A percentile compares a stretch with the other conserved stretches of the same genome.
Evolutionary conservation across 1,139 yeast species (phyloP).

Genomic region (Saccharomycopsis hybrid): DNA sequence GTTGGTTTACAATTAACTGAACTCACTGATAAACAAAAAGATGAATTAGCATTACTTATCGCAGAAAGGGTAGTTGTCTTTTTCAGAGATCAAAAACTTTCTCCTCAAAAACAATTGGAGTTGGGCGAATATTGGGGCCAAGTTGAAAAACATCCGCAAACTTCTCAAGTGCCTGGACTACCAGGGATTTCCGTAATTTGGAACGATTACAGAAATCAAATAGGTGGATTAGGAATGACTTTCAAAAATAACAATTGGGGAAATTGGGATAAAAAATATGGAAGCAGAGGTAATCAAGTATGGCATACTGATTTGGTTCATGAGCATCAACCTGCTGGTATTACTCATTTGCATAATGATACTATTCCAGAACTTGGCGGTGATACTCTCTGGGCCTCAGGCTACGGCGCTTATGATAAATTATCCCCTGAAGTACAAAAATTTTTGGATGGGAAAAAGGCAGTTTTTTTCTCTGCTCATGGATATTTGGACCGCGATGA

Average conservation of each 20-base stretch:
- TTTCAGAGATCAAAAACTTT: conserved; percentile 41
- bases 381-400: conserved; percentile 45
- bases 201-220: conserved; percentile 25
- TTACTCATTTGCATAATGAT: conserved; percentile 43
- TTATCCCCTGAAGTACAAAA: conserved; percentile 42
- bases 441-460: conserved; percentile 44
- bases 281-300: conserved; percentile 25
- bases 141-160: conserved; percentile 44
- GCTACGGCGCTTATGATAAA: conserved; percentile 46
- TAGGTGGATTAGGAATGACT: conserved; percentile 11
- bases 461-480: conserved; percentile 41
- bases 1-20: conserved; percentile 47
- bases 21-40: conserved; percentile 44
- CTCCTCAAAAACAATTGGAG: conserved; percentile 40
- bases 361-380: conserved; percentile 43
- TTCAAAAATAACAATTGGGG: conserved; percentile 15
- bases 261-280: conserved; percentile 8
- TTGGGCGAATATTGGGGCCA: conserved; percentile 42
- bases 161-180: conserved; percentile 36
- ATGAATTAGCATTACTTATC: conserved; percentile 44
- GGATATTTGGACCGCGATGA: conserved; percentile 36
- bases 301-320: conserved; percentile 48
- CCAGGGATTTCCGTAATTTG: conserved; percentile 48
- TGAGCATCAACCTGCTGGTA: conserved; percentile 44
- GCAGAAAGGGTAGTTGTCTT: conserved; percentile 49